Conservation (phyloP, 768 basidiomycete species). For the Psilocybe cyanescens region DNA sequence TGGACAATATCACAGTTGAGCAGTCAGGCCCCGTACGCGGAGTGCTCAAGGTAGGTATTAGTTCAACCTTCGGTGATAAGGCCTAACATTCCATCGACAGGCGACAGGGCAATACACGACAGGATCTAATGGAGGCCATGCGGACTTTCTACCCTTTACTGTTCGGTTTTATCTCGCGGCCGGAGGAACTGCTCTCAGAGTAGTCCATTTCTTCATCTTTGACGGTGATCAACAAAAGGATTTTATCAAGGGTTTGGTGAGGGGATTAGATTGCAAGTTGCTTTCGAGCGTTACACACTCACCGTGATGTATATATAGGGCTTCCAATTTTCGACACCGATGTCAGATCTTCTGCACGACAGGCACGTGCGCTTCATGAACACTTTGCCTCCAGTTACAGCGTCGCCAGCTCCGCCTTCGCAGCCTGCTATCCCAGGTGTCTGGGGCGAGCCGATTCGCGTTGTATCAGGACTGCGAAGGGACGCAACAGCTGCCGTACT, state of each 20-base stretch:
- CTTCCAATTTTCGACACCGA: slow-evolving; percentile 35
- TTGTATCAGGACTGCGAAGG: slow-evolving; percentile 39
- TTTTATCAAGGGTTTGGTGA: slow-evolving; percentile 40
- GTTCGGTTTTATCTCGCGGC: slow-evolving; percentile 39
- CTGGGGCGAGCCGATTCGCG: slow-evolving; percentile 42
- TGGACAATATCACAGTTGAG: slow-evolving; percentile 34
- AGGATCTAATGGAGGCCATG: slow-evolving; percentile 28
- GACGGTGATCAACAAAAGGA: slow-evolving; percentile 41
- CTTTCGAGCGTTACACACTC: not conserved
- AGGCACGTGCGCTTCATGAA: slow-evolving; percentile 39
- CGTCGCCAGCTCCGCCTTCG: not conserved
- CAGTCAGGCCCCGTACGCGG: slow-evolving; percentile 40
- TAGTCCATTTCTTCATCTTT: slow-evolving; percentile 42
- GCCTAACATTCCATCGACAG: slow-evolving; percentile 14
- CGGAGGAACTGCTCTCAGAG: slow-evolving; percentile 33
- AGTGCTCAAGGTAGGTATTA: slow-evolving; percentile 34
- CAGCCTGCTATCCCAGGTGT: slow-evolving; percentile 21
- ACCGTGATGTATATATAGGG: slow-evolving; percentile 21
- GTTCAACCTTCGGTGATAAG: not conserved
- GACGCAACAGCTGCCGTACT: slow-evolving; percentile 42
- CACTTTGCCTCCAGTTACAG: slow-evolving; percentile 10
- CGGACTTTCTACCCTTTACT: slow-evolving; percentile 38
- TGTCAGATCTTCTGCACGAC: slow-evolving; percentile 37
- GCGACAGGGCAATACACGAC: slow-evolving; percentile 37
- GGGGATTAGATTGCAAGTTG: not conserved